Evolutionary conservation across 2,329 filamentous ascomycete genomes (phyloP).

Genomic region (Xylaria sp.): DNA sequence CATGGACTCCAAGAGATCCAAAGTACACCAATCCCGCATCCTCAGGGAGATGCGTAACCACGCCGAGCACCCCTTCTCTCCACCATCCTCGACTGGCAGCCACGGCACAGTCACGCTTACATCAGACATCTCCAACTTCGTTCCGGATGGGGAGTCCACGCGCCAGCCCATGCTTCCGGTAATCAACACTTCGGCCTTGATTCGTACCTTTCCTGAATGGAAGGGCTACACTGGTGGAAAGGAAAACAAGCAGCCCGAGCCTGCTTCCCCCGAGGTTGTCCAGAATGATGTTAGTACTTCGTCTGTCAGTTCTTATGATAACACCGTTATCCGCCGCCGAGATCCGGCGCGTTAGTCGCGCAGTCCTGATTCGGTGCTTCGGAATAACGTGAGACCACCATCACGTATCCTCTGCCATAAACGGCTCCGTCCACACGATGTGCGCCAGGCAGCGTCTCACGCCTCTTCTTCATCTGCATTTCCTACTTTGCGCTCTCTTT

Average conservation of each 20-base stretch:
- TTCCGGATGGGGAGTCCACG: slow-evolving; percentile 65
- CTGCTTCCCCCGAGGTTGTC: slow-evolving; percentile 46
- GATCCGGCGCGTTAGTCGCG: slow-evolving; percentile 33
- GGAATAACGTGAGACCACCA: slow-evolving; percentile 2
- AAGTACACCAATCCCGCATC: slow-evolving; percentile 47
- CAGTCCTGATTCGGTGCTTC: slow-evolving; percentile 23
- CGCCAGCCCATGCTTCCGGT: slow-evolving; percentile 46
- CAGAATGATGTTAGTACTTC: slow-evolving; percentile 33
- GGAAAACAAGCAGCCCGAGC: slow-evolving; percentile 51
- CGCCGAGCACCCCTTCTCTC: slow-evolving; percentile 65
- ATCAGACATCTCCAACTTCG: slow-evolving; percentile 63
- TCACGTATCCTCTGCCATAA: slow-evolving; percentile 22
- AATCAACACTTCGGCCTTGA: slow-evolving; percentile 52
- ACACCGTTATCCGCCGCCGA: slow-evolving; percentile 24
- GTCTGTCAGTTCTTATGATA: slow-evolving; percentile 8
- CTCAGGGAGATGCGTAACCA: slow-evolving; percentile 51
- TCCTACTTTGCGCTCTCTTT: slow-evolving; percentile 8
- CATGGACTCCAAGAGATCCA: slow-evolving; percentile 45
- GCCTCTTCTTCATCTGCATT: slow-evolving; percentile 6
- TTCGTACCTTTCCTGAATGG: slow-evolving; percentile 64
- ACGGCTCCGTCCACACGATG: slow-evolving; percentile 10
- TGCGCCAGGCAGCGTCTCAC: slow-evolving; percentile 6
- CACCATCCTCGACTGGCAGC: slow-evolving; percentile 66
- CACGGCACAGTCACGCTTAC: slow-evolving; percentile 67
- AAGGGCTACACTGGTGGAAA: slow-evolving; percentile 40